Evolutionary conservation across 148 eudicot species (phyloP), one percentile per base, ranked within the genome.

Genomic region (Fagopyrum homotropicum): DNA sequence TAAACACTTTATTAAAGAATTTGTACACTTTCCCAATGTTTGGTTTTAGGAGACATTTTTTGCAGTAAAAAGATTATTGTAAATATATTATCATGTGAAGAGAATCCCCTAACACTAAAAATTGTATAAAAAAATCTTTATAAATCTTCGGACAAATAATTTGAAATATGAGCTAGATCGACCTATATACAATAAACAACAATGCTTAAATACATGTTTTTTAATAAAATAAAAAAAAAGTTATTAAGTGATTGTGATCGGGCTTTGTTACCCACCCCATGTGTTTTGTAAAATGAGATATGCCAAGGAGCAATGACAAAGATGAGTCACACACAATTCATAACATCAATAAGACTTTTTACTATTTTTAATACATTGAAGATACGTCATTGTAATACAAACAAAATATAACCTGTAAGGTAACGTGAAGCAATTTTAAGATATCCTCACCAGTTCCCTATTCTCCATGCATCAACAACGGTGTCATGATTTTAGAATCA

Each of bases 291-390:
- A 66, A 46, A 2, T 66, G 71, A 66, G 71, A 40, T 66, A n/a
- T 66, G 71, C 46, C 71, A 66, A 66, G 71, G 46, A 66, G 16
- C 17, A 15, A 40, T 43, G 71, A 66, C 47, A 66, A 66, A 66
- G 46, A 66, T 66, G 45, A 40, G 3, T 66, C 17, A 40, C 15
- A 49, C 17, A 40, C 68, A 66, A 66, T 8, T 40, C 19, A 66
- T 47, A 40, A 12, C 47, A 66, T 35, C 45, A 66, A 66, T 40
- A 5, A 15, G n/a, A 66, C 17, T 15, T 64, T 64, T 26, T 61
- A 61, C 9, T 61, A 57, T 19, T 57, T 35, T 57, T 7, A 57
- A 55, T 55, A 15, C 60, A 55, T 16, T 6, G 60, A 17, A 51
- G 14, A 51, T 10, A 9, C 3, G 10, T 49, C 8, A 0, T 8